A percentile compares a stretch with the other conserved stretches of the same genome.
These are phyloP conservation scores for Gamsiella multidivaricata DNA, from an alignment of 192 early-diverging fungal species.

Conservation along the genomic window DNA sequence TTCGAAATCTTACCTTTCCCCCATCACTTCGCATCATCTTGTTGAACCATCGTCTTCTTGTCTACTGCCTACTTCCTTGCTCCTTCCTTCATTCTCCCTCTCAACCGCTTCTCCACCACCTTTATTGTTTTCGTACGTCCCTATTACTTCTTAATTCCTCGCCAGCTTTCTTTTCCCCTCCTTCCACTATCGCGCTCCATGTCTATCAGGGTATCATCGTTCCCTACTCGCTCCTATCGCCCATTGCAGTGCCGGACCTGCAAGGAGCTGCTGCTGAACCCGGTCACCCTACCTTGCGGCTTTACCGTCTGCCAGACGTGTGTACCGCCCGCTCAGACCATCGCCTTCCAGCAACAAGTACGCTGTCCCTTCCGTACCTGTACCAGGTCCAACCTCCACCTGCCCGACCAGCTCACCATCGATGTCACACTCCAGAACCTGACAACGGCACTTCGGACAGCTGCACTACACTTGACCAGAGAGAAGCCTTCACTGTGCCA, in stretches of 20 bases:
- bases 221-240: constrained; percentile 17
- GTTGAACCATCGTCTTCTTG: too few relatives aligned
- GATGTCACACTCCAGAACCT: constrained; percentile 54
- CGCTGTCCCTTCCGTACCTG: constrained; percentile 38
- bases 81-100: background rate
- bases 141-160: background rate
- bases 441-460: constrained; percentile 17
- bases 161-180: background rate
- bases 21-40: too few relatives aligned
- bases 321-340: constrained; percentile 37
- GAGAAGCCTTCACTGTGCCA: constrained; percentile 17
- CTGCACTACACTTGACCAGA: constrained; percentile 9
- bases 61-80: background rate
- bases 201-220: constrained; percentile 2
- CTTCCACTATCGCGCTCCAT: background rate
- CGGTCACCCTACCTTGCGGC: constrained; percentile 59
- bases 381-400: constrained; percentile 17
- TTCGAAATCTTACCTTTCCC: too few relatives aligned
- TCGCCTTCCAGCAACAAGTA: constrained; percentile 30
- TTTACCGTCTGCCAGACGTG: constrained; percentile 50
- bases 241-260: constrained; percentile 52
- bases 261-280: constrained; percentile 39
- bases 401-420: constrained; percentile 20
- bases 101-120: background rate
- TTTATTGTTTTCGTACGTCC: background rate